Evolutionary conservation across 257 asterid species (phyloP), one percentile per base, ranked within the genome.

Genomic region (Knoxia roxburghii): DNA sequence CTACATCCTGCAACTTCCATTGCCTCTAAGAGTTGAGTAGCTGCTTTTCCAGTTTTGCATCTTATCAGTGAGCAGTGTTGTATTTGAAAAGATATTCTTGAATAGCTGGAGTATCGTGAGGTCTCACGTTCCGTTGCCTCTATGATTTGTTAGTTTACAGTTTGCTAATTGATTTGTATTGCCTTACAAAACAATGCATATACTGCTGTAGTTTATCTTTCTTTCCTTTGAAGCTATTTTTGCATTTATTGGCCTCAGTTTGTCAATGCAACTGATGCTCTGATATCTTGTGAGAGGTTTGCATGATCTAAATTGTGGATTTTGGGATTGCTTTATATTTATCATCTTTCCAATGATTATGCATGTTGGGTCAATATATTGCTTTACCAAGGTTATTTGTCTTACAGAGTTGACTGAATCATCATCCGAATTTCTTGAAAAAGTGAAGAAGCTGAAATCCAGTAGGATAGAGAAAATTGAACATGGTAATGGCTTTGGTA

Each of bases 391-490:
- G 37, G 50, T 4, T 1, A 41, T 20, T 43, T 53, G 72, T 74
- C 55, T 41, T 49, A 50, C 90, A 88, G 91, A 86, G 78, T 73
- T 88, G 76, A 68, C 75, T 43, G 70, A 39, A 55, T 58, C 71
- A 72, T 77, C 84, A 33, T 60, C 83, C 18, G 91, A 84, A 63
- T 83, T 88, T 37, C 88, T 69, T 61, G 37, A 76, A 33, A 83
- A 77, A 53, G 18, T 86, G 74, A 80, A 77, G 63, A 79, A 77
- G 65, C 73, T 84, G 72, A 86, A 81, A 70, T 65, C 82, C 70
- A 81, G 72, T 76, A 67, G 70, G 69, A 61, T 46, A 5, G 87
- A 84, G 74, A 85, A 82, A 71, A 53, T 23, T 23, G 75, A 70
- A 56, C 26, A 41, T 29, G 74, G 68, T 67, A 65, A 26, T 33